Conservation (phyloP, 495 filamentous ascomycete genomes). For the Bryoglossum gracile region DNA sequence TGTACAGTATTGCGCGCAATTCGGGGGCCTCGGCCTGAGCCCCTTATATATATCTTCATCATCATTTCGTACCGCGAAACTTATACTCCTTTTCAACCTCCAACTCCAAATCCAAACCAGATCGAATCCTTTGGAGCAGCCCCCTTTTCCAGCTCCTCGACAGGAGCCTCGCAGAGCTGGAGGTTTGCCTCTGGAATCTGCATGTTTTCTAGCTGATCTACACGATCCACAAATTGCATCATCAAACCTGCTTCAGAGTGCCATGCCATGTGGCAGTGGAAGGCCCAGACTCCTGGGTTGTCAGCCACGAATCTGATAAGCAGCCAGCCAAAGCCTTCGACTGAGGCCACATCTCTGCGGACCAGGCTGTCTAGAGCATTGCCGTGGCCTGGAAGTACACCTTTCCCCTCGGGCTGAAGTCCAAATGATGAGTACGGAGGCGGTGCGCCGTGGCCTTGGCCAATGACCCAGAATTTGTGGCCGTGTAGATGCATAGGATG, state of each 20-base stretch:
- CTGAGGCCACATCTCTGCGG: constrained; percentile 52
- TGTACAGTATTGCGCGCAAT: no score
- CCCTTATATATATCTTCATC: no score
- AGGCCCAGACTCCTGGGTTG: constrained; percentile 43
- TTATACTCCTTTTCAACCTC: no score
- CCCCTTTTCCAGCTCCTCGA: constrained; percentile 21
- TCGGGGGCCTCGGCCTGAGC: no score
- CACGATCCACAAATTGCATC: constrained; percentile 49
- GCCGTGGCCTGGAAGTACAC: constrained; percentile 12
- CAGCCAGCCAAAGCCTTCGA: constrained; percentile 41
- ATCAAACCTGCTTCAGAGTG: constrained; percentile 51
- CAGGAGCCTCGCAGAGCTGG: constrained; percentile 22
- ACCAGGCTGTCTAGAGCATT: constrained; percentile 35
- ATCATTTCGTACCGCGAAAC: no score
- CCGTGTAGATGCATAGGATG: constrained; percentile 66
- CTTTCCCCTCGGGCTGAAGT: constrained; percentile 16
- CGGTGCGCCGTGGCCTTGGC: constrained; percentile 46
- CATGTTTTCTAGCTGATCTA: constrained; percentile 37
- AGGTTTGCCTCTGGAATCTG: constrained; percentile 36
- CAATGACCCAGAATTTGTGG: constrained; percentile 51
- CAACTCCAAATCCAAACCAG: constrained; percentile 24
- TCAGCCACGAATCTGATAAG: constrained; percentile 46
- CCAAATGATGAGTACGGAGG: constrained; percentile 29
- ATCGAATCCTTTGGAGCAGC: constrained; percentile 16
- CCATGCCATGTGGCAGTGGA: constrained; percentile 52